Conservation (phyloP, 2,329 filamentous ascomycete genomes). For the Talaromyces atroroseus region DNA sequence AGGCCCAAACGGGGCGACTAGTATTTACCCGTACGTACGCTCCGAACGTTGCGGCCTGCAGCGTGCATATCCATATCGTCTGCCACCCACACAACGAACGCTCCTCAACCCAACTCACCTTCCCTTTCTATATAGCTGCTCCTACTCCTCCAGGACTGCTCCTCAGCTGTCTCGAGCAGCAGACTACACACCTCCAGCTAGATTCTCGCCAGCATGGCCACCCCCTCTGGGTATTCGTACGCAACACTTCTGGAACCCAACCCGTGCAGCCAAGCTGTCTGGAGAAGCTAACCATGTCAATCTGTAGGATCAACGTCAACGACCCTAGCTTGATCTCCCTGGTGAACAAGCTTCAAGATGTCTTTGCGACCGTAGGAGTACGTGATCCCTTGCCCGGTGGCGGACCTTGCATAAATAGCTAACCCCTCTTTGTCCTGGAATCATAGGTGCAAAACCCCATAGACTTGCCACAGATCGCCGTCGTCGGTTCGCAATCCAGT, state of each 20-base stretch:
- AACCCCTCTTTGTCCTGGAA: conserved; percentile 23
- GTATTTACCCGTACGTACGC: conserved; percentile 4
- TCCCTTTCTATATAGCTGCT: neutral
- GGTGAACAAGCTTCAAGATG: conserved; percentile 99
- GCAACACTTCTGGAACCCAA: conserved; percentile 24
- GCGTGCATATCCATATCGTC: neutral
- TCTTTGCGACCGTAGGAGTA: conserved; percentile 92
- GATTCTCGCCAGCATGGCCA: conserved; percentile 13
- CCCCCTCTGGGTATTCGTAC: conserved; percentile 33
- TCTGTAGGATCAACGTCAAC: conserved; percentile 62
- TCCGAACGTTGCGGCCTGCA: conserved; percentile 12
- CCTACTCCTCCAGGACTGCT: neutral
- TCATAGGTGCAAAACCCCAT: conserved; percentile 91
- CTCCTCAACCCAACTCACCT: conserved; percentile 1
- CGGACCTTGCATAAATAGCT: conserved; percentile 17
- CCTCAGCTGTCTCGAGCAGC: conserved; percentile 17
- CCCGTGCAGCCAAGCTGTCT: conserved; percentile 15
- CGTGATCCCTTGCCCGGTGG: conserved; percentile 28
- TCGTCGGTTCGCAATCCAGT: conserved; percentile 97
- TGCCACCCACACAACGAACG: conserved; percentile 4
- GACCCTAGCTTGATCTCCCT: conserved; percentile 68
- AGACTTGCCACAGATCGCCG: conserved; percentile 95
- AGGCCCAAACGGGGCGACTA: neutral
- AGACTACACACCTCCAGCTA: conserved; percentile 4
- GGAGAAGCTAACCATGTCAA: conserved; percentile 18